Conservation (phyloP, 345 rosid genomes). For the Iberis pinnata region DNA sequence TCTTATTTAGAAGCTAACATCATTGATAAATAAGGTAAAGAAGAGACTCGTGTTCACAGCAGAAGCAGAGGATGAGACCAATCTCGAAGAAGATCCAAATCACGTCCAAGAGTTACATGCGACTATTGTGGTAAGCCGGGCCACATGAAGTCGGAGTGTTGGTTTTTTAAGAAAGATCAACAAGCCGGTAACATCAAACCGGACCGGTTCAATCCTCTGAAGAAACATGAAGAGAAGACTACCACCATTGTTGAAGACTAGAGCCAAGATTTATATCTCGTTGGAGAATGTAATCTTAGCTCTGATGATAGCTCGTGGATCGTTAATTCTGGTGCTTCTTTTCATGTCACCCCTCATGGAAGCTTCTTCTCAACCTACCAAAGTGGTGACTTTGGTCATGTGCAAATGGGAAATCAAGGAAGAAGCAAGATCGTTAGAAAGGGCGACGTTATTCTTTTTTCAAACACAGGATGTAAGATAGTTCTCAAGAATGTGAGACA, state of each 20-base stretch:
- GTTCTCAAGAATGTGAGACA: background rate
- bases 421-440: background rate
- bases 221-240: background rate
- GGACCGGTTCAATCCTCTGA: background rate
- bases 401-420: background rate
- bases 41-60: background rate
- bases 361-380: too few relatives aligned
- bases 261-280: background rate
- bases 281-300: background rate
- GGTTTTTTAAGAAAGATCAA: background rate
- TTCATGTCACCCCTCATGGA: too few relatives aligned
- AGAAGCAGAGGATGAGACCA: background rate
- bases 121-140: background rate
- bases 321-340: too few relatives aligned
- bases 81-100: background rate
- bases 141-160: background rate
- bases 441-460: background rate
- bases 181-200: background rate
- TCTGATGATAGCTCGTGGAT: too few relatives aligned
- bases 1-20: background rate
- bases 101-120: background rate
- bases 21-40: background rate
- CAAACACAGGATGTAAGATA: background rate
- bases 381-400: background rate
- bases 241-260: background rate